Evolutionary conservation across 2,329 filamentous ascomycete genomes (phyloP), one percentile per base, ranked within the genome.

Genomic region (Lecanosticta acicola): DNA sequence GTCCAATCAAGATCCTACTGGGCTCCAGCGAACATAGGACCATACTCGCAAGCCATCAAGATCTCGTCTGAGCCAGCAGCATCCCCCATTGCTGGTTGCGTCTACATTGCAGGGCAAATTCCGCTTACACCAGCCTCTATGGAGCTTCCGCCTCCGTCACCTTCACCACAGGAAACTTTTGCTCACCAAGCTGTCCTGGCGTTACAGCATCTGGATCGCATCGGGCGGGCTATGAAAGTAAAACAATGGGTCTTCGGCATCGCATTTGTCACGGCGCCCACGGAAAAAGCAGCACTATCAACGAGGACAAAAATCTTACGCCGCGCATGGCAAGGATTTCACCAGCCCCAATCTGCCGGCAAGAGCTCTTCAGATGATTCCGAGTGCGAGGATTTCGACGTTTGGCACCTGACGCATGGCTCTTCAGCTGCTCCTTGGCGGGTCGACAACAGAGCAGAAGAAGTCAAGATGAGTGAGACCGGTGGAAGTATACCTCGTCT

Each of bases 21-120:
- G 93, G 93, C 93, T 0, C 93, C 93, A 0, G 91, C 93, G 16
- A 97, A 97, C 61, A 97, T 98, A 43, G 93, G 93, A 0, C 93
- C 93, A 0, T 97, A 97, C 67, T 96, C 90, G 45, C 93, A 98
- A 69, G 88, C 89, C 3, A 81, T 93, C 40, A 74, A 77, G 2
- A 68, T 80, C 9, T 71, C 72, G 17, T 17, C 36, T 13, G 26
- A 34, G 10, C 43, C 53, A 26, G 10, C 20, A 29, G 40, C 50
- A 37, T 11, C 26, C 18, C 34, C 24, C 3, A 3, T 34, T 10
- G 9, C n/a, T 10, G 39, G 39, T 16, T 5, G 78, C 8, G 72
- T 91, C 13, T 82, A 81, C 44, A 75, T 96, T 29, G 90, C 93
- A 0, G 93, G 93, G 0, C 93, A 97, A 67, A 96, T 98, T 40